A percentile compares a stretch with the other conserved stretches of the same genome.
phyloP scores from a whole-genome alignment of 1,139 yeast genomes.

The Nadsonia commutata region DNA sequence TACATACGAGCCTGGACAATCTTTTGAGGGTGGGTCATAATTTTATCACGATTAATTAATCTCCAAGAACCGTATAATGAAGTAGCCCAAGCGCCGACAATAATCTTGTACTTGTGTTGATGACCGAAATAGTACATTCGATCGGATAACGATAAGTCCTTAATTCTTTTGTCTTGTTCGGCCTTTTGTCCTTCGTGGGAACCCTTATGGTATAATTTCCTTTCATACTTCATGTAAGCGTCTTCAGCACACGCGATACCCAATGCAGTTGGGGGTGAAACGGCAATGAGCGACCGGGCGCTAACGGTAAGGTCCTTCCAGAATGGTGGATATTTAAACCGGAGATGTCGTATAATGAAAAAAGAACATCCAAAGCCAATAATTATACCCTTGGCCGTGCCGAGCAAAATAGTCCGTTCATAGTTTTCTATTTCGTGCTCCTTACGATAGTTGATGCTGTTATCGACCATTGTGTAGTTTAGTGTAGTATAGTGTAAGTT shows the following conservation, averaged over 20 bases:
- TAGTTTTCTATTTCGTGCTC: too few species aligned
- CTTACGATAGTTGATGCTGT: too few species aligned
- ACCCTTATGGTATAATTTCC: slow-evolving; percentile 9
- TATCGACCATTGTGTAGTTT: too few species aligned
- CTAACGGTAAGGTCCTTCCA: neutral
- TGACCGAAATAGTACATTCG: slow-evolving; percentile 8
- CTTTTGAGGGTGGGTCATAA: slow-evolving; percentile 69
- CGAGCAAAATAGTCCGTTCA: neutral
- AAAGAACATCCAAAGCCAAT: neutral
- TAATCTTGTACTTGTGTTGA: slow-evolving; percentile 58
- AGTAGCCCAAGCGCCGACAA: slow-evolving; percentile 74
- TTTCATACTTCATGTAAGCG: slow-evolving; percentile 22
- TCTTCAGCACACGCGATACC: slow-evolving; percentile 22
- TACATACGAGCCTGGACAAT: slow-evolving; percentile 90
- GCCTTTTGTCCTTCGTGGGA: slow-evolving; percentile 7
- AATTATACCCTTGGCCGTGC: neutral
- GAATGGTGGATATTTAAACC: too few species aligned
- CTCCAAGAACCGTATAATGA: slow-evolving; percentile 78
- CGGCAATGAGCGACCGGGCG: slow-evolving; percentile 16
- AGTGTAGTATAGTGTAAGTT: too few species aligned
- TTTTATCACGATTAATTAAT: slow-evolving; percentile 57
- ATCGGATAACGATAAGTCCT: slow-evolving; percentile 5
- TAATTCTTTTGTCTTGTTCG: slow-evolving; percentile 6
- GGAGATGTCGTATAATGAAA: neutral
- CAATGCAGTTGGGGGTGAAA: slow-evolving; percentile 17